Evolutionary conservation across 192 early-diverging fungal species (phyloP).

Genomic region (Backusella tuberculispora): DNA sequence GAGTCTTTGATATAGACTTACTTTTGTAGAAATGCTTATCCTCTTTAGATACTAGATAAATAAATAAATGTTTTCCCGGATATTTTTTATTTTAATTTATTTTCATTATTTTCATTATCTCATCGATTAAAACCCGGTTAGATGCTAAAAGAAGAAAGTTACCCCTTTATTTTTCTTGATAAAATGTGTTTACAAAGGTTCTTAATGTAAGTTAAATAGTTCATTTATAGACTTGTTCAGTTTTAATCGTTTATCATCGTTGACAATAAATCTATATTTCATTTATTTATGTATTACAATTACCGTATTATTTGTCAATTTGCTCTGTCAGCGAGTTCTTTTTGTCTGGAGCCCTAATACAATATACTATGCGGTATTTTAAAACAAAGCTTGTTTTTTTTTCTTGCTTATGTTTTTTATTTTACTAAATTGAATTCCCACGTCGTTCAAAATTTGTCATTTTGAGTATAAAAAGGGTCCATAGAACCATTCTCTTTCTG

Average conservation of each 20-base stretch:
- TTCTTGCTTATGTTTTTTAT: slow-evolving; percentile 3
- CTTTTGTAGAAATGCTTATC: not conserved
- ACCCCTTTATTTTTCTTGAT: not conserved
- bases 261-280: not conserved
- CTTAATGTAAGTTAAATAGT: not conserved
- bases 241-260: not conserved
- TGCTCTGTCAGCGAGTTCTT: too few species aligned
- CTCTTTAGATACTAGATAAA: too few species aligned
- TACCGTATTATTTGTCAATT: not conserved
- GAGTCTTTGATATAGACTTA: not conserved
- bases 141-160: not conserved
- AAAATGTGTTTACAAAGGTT: not conserved
- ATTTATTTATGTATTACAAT: not conserved
- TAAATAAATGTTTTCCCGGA: too few species aligned
- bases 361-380: not conserved
- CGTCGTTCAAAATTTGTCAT: not conserved
- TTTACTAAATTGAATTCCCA: slow-evolving; percentile 21
- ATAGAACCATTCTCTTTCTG: not conserved
- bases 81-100: too few species aligned
- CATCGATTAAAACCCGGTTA: too few species aligned
- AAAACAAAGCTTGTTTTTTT: not conserved
- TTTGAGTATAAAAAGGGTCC: not conserved
- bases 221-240: not conserved
- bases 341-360: not conserved
- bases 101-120: not conserved